Evolutionary conservation across 352 stramenopile species (phyloP).

Genomic region (Globisporangium camurandrum): DNA sequence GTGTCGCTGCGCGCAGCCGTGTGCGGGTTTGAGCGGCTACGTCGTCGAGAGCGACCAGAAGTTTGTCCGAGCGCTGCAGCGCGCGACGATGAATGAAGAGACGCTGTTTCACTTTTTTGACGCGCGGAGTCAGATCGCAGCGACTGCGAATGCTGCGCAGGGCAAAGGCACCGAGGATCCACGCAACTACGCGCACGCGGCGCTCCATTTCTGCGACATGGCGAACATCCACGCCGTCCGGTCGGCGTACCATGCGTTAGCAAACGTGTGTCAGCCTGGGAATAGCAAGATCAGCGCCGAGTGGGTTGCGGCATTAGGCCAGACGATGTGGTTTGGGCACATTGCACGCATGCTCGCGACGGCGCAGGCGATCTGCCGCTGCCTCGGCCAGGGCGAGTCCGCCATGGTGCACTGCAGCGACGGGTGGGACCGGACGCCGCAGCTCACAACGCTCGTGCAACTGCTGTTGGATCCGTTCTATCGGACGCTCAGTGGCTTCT

Average conservation of each 20-base stretch:
- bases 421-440: constrained; percentile 97
- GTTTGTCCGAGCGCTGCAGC: constrained; percentile 64
- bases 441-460: constrained; percentile 94
- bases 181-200: constrained; percentile 92
- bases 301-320: constrained; percentile 86
- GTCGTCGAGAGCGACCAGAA: constrained; percentile 77
- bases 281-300: constrained; percentile 73
- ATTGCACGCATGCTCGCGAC: constrained; percentile 93
- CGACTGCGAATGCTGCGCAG: constrained; percentile 77
- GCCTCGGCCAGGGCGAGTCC: constrained; percentile 90
- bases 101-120: constrained; percentile 85
- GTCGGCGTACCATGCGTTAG: constrained; percentile 77
- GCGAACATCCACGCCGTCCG: constrained; percentile 98
- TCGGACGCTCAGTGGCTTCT: constrained; percentile 93
- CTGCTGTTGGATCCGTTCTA: constrained; percentile 98
- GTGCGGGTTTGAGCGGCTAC: constrained; percentile 75
- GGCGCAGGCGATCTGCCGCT: constrained; percentile 91
- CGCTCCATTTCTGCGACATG: constrained; percentile 98
- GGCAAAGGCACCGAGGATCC: constrained; percentile 88
- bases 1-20: constrained; percentile 78
- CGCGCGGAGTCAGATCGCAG: constrained; percentile 77
- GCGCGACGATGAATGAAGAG: constrained; percentile 47
- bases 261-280: constrained; percentile 63
- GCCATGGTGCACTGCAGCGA: constrained; percentile 99
- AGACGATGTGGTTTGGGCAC: constrained; percentile 97